Evolutionary conservation across 176 grass and related monocot genomes (phyloP), one percentile per base, ranked within the genome.

Genomic region (Cocos nucifera): DNA sequence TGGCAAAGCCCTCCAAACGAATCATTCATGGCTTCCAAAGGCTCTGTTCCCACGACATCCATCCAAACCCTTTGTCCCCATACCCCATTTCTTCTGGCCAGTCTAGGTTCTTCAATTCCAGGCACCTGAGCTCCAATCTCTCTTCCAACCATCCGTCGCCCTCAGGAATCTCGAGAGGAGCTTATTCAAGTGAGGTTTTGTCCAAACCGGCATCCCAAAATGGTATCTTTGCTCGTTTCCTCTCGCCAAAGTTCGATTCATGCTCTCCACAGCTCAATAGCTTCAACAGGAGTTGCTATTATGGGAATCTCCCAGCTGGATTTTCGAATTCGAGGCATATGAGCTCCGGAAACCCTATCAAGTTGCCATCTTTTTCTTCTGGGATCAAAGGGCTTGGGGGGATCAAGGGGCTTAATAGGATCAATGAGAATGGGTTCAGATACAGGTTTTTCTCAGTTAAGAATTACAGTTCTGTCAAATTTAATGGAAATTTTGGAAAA

Each of bases 351-450:
- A 66, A 18, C 4, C 28, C 50, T 3, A 51, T 61, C 24, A 80
- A 80, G 74, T 51, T 83, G 25, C 58, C 69, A 17, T 65, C 69
- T 54, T 72, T 92, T 17, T 84, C 87, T 29, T 67, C 63, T 23
- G 84, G 87, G 22, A 70, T 85, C 30, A 91, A 80, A 71, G 93
- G 87, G 22, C 73, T 83, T 2, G 74, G 58, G 1, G 23, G 23
- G 23, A 70, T 83, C 49, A 97, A 80, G 75, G 93, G 87, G 22
- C 73, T 83, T 2, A 69, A 52, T 25, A 30, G 57, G 32, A 63
- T 78, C 51, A 54, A 28, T 26, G 70, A 44, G 15, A 63, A 63
- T 12, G 50, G 70, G 7, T 21, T 54, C 15, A 19, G 27, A 8
- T 23, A 12, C 28, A 54, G 51, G 69, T 18, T 64, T 57, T 69